Percentiles rank a stretch among this genome's conserved stretches.
phyloP scores from a whole-genome alignment of 2,329 filamentous ascomycete genomes.

The Hymenoscyphus fraxineus region DNA sequence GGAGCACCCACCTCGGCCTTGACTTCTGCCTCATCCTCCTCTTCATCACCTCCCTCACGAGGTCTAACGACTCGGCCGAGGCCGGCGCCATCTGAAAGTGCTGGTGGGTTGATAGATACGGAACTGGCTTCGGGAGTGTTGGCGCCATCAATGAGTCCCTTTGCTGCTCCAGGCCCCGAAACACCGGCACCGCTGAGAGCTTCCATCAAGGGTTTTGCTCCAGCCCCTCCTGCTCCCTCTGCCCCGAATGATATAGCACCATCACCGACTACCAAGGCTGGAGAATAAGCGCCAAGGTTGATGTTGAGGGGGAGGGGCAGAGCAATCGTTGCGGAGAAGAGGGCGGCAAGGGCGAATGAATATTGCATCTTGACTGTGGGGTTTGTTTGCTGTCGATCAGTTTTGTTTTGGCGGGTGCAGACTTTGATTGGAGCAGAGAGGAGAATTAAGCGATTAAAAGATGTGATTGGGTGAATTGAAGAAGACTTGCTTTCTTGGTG shows the following conservation, averaged over 20 bases:
- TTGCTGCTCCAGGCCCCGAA: constrained; percentile 16
- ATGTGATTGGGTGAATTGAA: constrained; percentile 11
- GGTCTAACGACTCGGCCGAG: constrained; percentile 19
- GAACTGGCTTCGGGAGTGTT: constrained; percentile 3
- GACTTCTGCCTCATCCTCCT: constrained; percentile 17
- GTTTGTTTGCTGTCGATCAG: constrained; percentile 8
- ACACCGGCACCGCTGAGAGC: constrained; percentile 40
- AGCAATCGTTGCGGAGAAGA: constrained; percentile 29
- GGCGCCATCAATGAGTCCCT: constrained; percentile 7
- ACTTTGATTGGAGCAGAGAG: background rate
- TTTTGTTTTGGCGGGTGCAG: constrained; percentile 6
- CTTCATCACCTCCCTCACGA: constrained; percentile 11
- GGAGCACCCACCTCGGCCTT: constrained; percentile 10
- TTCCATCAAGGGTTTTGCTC: constrained; percentile 41
- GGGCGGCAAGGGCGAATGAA: constrained; percentile 17
- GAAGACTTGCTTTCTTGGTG: constrained; percentile 25
- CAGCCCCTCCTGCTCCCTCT: constrained; percentile 37
- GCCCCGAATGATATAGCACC: constrained; percentile 48
- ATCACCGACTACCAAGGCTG: constrained; percentile 51
- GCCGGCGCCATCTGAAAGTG: constrained; percentile 13
- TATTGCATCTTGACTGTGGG: constrained; percentile 21
- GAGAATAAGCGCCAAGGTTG: constrained; percentile 50
- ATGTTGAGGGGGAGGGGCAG: constrained; percentile 46
- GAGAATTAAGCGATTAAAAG: constrained; percentile 12
- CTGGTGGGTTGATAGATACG: constrained; percentile 8